These are phyloP conservation scores for Colletotrichum tofieldiae DNA, from an alignment of 2,329 filamentous ascomycete genomes.

Conservation along the genomic window DNA sequence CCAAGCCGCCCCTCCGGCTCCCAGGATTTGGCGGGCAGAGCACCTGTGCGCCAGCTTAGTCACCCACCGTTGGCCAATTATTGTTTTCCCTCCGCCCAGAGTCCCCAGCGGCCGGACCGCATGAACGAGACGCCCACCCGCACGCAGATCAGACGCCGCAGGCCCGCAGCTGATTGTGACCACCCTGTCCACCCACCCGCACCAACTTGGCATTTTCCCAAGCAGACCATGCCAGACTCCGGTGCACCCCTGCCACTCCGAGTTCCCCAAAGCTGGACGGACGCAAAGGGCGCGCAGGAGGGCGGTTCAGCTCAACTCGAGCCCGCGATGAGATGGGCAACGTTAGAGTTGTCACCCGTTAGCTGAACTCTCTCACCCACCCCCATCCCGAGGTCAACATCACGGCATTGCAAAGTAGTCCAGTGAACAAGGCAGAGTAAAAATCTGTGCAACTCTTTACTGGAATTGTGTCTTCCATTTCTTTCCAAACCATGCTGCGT, in stretches of 20 bases:
- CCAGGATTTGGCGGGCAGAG: neutral
- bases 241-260: neutral
- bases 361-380: neutral
- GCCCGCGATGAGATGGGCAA: slow-evolving; percentile 3
- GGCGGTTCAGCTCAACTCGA: neutral
- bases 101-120: neutral
- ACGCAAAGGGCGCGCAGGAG: neutral
- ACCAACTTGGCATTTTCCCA: neutral
- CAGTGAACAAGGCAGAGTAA: neutral
- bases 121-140: slow-evolving; percentile 1
- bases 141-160: slow-evolving; percentile 28
- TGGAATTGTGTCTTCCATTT: slow-evolving; percentile 43
- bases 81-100: neutral
- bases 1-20: neutral
- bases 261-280: neutral
- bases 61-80: neutral
- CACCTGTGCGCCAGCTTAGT: neutral
- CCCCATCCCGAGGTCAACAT: neutral
- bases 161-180: neutral
- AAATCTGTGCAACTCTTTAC: slow-evolving; percentile 42
- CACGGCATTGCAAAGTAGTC: neutral
- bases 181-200: neutral
- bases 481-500: slow-evolving; percentile 44
- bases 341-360: slow-evolving; percentile 22
- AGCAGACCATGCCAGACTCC: neutral